Base-by-base conservation (phyloP, 192 early-diverging fungal species). In the Linnemannia elongata region DNA sequence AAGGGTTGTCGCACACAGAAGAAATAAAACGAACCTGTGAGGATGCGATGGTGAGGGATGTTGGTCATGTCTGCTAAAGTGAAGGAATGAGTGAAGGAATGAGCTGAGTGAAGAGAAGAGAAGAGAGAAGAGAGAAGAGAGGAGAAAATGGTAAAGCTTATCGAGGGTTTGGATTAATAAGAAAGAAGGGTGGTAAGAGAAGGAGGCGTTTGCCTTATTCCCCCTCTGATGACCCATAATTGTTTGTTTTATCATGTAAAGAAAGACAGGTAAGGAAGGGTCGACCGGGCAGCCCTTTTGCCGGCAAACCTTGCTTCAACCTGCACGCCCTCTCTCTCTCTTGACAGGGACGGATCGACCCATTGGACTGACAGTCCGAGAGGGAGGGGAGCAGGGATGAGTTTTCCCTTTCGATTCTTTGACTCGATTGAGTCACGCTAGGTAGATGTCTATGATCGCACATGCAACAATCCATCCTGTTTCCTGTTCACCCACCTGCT, bases 11-110 rank as follows among this genome's bases (percentile, higher is more conserved):
- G 42, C 55, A 69, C 30, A 77, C 30, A 54, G 33, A 18, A 74
- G 35, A 9, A 54, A 24, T 13, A 55, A 6, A 68, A 63, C 24
- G 22, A 49, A 87, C 85, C 80, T 74, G 85, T 87, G 63, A 87
- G 85, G 75, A 87, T 78, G 47, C 85, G 85, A 35, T 68, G 42
- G 42, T 81, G 85, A 41, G 79, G 45, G 44, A 74, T n/a, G 55
- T 47, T 57, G 66, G 77, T 78, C 77, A 78, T 78, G 41, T n/a
- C 33, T 52, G 66, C 0, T 41, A 45, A 42, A 30, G 41, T 57
- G n/a, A 60, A 36, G 22, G 35, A 35, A 72, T 30, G 41, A 22
- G 49, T 39, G 13, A 49, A 45, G 63, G 12, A 66, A 47, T 66
- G 41, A 76, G 49, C 17, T 66, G 27, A 49, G 47, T 41, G 57